Percentiles rank a stretch among this genome's conserved stretches.
These are phyloP conservation scores for Coprinopsis cinerea DNA, from an alignment of 768 basidiomycete species.

Conservation along the genomic window DNA sequence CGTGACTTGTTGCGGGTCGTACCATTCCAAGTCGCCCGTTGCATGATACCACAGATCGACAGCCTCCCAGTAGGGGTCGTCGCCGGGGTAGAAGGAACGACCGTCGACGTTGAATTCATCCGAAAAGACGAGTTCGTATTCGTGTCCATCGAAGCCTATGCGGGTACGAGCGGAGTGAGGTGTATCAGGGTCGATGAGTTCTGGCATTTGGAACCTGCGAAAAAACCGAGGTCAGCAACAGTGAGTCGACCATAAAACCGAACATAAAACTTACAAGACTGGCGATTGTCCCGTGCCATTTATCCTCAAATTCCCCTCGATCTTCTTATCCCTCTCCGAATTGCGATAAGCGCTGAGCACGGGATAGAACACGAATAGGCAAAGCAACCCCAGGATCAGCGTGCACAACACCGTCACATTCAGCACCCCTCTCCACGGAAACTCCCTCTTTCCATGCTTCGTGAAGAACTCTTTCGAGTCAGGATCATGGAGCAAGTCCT, in stretches of 20 bases:
- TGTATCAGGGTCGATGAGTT: conserved; percentile 67
- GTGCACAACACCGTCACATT: conserved; percentile 68
- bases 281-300: conserved; percentile 42
- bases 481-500: conserved; percentile 72
- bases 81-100: conserved; percentile 56
- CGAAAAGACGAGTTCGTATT: conserved; percentile 67
- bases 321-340: conserved; percentile 31
- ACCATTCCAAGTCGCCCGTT: conserved; percentile 72
- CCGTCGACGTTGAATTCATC: conserved; percentile 74
- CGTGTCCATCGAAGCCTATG: conserved; percentile 66
- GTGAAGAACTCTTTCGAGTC: conserved; percentile 25
- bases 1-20: conserved; percentile 59
- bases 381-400: conserved; percentile 56
- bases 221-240: conserved; percentile 12
- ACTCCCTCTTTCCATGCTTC: conserved; percentile 20
- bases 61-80: conserved; percentile 70
- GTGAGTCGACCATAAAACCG: conserved; percentile 1
- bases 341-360: conserved; percentile 47
- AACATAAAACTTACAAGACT: background rate
- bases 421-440: conserved; percentile 43
- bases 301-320: conserved; percentile 59
- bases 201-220: conserved; percentile 58
- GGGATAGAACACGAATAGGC: conserved; percentile 81
- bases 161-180: conserved; percentile 51
- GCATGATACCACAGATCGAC: conserved; percentile 68